Evolutionary conservation across 805 yeast genomes (phyloP).

Genomic region (Cyberlindnera maritima): DNA sequence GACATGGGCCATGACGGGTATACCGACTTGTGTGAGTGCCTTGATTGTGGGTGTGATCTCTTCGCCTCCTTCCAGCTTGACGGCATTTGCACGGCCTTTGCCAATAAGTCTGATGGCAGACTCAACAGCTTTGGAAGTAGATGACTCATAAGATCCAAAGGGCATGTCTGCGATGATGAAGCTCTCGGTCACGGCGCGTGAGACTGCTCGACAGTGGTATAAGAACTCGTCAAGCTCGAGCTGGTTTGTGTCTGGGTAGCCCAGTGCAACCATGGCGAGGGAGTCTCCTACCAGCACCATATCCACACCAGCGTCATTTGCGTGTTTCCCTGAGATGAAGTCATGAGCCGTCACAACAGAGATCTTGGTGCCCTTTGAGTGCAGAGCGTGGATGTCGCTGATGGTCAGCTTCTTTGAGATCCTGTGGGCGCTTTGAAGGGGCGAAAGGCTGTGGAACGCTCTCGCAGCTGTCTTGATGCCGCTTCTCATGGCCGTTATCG

Average conservation of each 20-base stretch:
- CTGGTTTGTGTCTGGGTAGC: conserved; percentile 73
- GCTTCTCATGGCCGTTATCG: not conserved
- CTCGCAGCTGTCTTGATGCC: not conserved
- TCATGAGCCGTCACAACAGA: conserved; percentile 85
- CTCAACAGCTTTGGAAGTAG: conserved; percentile 59
- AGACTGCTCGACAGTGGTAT: conserved; percentile 72
- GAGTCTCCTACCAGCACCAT: conserved; percentile 86
- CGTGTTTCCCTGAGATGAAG: conserved; percentile 69
- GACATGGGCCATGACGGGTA: conserved; percentile 88
- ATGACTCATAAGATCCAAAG: conserved; percentile 77
- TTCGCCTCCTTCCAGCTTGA: conserved; percentile 82
- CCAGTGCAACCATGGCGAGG: conserved; percentile 86
- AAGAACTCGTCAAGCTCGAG: conserved; percentile 76
- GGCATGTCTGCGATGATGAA: conserved; percentile 84
- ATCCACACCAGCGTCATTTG: conserved; percentile 65
- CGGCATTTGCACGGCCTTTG: conserved; percentile 56
- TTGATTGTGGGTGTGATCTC: conserved; percentile 52
- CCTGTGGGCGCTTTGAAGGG: conserved; percentile 7
- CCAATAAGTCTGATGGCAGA: conserved; percentile 55
- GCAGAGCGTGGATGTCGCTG: conserved; percentile 36
- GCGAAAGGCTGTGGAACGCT: conserved; percentile 2
- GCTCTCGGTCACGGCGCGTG: conserved; percentile 64
- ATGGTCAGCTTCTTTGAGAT: conserved; percentile 30
- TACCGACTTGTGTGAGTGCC: conserved; percentile 62
- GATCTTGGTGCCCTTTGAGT: conserved; percentile 37